Base-by-base conservation (phyloP, 2,329 filamentous ascomycete species). In the Alternaria sp. region DNA sequence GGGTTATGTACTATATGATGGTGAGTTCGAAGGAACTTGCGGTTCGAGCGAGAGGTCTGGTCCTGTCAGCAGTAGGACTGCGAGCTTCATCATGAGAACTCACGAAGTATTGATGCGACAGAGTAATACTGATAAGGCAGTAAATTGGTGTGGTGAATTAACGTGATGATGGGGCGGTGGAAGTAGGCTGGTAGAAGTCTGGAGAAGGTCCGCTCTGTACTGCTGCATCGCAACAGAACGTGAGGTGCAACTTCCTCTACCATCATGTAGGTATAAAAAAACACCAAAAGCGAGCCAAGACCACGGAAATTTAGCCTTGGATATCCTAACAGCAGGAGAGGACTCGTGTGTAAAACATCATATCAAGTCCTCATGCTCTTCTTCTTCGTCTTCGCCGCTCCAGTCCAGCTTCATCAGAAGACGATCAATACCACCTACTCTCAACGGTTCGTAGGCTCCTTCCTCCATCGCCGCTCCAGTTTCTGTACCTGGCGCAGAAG, bases 381-480 rank as follows among this genome's bases (percentile, higher is more conserved):
- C 70, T 24, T 75, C 75, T 12, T 76, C 74, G 5, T 74, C 74
- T 14, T 66, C 69, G 9, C 60, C 72, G n/a, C 78, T 78, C 76
- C 86, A 88, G 66, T 97, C 93, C 69, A 97, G 81, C 82, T 97
- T 97, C 92, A 97, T 96, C 74, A 97, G 78, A 74, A 97, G 79
- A 59, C 91, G 84, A 80, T 97, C 93, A 46, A 97, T 88, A 1
- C 93, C 91, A 0, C 92, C 92, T 4, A 92, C 87, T 61, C 90
- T 88, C 63, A 87, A 85, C 1, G 92, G 90, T 30, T 89, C 84
- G 75, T 92, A 97, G 0, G 81, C 83, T 39, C 81, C 81, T 32
- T 85, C 83, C 12, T 71, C 68, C 54, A 67, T 46, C 34, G 64
- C 42, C 44, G 51, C 54, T 38, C 57, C 48, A 44, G 54, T 65